These are phyloP conservation scores for Diplodia seriata DNA, from an alignment of 2,329 filamentous ascomycete genomes.

Conservation along the genomic window DNA sequence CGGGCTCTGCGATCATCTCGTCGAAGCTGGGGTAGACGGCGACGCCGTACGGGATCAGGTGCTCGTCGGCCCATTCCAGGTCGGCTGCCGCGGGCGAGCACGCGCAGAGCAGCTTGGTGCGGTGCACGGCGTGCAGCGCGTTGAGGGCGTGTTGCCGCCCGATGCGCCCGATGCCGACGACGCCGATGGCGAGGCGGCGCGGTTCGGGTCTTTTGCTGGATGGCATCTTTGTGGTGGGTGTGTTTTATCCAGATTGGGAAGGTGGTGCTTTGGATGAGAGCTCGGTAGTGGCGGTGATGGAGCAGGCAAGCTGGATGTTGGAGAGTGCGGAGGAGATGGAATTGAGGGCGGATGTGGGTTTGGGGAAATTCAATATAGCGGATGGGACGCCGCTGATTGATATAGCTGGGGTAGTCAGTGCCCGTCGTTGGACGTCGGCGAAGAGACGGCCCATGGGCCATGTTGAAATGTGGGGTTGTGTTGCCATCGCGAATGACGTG, in stretches of 20 bases:
- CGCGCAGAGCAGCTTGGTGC: conserved; percentile 59
- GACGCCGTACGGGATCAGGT: conserved; percentile 56
- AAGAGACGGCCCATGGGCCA: conserved; percentile 16
- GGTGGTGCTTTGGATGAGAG: neutral
- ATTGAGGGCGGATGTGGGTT: neutral
- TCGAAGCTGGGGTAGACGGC: conserved; percentile 55
- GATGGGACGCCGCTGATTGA: neutral
- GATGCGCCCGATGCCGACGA: conserved; percentile 61
- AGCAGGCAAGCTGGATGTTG: neutral
- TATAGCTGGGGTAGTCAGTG: conserved; percentile 2
- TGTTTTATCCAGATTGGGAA: neutral
- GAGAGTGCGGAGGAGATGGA: neutral
- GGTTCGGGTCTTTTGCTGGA: conserved; percentile 31
- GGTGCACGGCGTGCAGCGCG: conserved; percentile 55
- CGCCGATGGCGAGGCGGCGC: conserved; percentile 50
- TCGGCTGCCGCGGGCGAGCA: conserved; percentile 56
- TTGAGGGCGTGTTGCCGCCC: conserved; percentile 60
- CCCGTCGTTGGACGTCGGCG: conserved; percentile 4
- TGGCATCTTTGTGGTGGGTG: neutral
- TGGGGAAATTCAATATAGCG: neutral
- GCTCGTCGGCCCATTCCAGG: conserved; percentile 53
- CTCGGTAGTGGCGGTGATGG: too few species aligned
- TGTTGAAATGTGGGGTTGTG: neutral
- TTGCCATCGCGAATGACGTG: neutral
- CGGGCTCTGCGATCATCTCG: conserved; percentile 54